Conservation (phyloP, 192 early-diverging fungal genomes). For the Anaeromyces robustus region DNA sequence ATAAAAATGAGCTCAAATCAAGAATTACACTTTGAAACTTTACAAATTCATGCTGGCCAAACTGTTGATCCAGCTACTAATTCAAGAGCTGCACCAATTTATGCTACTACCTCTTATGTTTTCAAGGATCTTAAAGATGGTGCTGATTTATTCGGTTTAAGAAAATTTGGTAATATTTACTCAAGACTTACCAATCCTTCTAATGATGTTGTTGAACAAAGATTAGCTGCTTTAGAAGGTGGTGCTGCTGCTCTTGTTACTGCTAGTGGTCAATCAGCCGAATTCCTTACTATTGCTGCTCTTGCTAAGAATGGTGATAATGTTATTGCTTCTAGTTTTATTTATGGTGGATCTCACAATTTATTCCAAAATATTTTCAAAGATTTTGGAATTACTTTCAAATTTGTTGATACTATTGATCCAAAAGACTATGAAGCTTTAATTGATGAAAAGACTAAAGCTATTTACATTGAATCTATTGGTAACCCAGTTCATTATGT, state of each 20-base stretch:
- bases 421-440: constrained; percentile 51
- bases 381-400: constrained; percentile 64
- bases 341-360: constrained; percentile 15
- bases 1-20: not conserved
- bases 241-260: constrained; percentile 55
- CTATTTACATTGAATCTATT: constrained; percentile 78
- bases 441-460: constrained; percentile 85
- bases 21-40: constrained; percentile 52
- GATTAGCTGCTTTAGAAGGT: constrained; percentile 80
- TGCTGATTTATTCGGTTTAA: constrained; percentile 63
- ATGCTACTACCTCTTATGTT: constrained; percentile 69
- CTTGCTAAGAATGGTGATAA: constrained; percentile 71
- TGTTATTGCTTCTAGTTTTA: constrained; percentile 60
- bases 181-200: constrained; percentile 74
- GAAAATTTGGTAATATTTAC: constrained; percentile 70
- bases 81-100: constrained; percentile 82
- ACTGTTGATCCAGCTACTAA: constrained; percentile 44
- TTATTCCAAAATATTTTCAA: constrained; percentile 4
- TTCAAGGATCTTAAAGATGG: constrained; percentile 72
- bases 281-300: constrained; percentile 67
- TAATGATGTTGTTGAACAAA: constrained; percentile 76
- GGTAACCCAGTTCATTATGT: constrained; percentile 84
- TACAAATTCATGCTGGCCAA: constrained; percentile 83
- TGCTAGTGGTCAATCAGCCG: constrained; percentile 66
- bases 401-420: constrained; percentile 58